phyloP scores from a whole-genome alignment of 108 stramenopile species.

The Poteriospumella lacustris region DNA sequence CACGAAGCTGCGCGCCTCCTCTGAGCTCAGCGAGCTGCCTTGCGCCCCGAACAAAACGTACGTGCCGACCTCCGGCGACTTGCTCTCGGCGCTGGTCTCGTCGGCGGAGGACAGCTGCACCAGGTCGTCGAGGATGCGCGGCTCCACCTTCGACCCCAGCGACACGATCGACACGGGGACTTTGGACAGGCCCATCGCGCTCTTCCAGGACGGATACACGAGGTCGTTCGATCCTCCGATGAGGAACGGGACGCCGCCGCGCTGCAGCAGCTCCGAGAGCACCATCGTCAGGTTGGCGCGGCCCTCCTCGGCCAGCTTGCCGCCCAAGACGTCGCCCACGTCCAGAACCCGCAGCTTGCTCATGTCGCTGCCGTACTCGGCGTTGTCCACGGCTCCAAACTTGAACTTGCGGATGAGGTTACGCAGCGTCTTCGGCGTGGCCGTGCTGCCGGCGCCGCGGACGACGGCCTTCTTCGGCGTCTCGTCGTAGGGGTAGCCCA shows the following conservation, averaged over 20 bases:
- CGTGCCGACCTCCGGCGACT: no score
- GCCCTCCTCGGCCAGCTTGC: neutral
- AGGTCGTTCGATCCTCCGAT: conserved; percentile 19
- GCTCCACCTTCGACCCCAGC: no score
- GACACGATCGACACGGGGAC: no score
- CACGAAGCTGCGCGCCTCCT: no score
- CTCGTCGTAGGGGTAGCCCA: conserved; percentile 20
- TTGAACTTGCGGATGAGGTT: neutral
- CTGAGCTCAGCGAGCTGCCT: no score
- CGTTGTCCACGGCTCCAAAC: neutral
- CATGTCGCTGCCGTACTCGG: neutral
- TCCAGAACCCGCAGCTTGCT: neutral
- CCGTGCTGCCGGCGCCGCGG: neutral
- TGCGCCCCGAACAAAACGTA: no score
- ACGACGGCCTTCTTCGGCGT: neutral
- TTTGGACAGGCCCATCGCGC: no score
- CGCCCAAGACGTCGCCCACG: neutral
- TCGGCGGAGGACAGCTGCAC: no score
- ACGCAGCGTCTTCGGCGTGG: neutral
- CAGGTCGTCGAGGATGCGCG: no score
- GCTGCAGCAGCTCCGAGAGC: neutral
- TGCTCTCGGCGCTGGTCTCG: no score
- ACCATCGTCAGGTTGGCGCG: neutral
- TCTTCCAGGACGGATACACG: no score
- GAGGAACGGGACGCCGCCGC: neutral